Evolutionary conservation across 164 flowering plant species (phyloP).

Genomic region (Pachysandra terminalis): DNA sequence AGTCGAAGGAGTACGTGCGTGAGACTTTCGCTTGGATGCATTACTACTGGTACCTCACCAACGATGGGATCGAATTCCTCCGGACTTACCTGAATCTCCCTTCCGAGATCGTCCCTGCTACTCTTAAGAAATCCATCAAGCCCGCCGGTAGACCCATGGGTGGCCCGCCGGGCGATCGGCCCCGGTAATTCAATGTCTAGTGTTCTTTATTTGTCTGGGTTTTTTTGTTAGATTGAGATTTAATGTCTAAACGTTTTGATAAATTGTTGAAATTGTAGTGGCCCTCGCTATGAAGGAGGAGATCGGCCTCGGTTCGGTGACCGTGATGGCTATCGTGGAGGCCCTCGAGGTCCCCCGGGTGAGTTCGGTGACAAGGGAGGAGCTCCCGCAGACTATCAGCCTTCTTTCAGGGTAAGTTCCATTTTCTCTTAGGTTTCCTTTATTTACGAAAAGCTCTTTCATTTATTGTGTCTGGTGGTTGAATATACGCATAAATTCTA

Average conservation of each 20-base stretch:
- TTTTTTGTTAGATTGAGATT: background rate
- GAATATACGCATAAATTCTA: background rate
- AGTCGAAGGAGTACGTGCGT: background rate
- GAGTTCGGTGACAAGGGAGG: slow-evolving; percentile 56
- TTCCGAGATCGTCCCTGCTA: slow-evolving; percentile 62
- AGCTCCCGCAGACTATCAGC: slow-evolving; percentile 60
- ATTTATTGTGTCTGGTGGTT: background rate
- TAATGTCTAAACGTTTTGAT: background rate
- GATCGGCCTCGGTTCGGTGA: slow-evolving; percentile 34
- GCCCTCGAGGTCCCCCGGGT: slow-evolving; percentile 33
- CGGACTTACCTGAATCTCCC: slow-evolving; percentile 57
- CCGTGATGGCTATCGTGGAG: slow-evolving; percentile 39
- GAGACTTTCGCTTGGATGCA: background rate
- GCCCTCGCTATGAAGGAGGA: slow-evolving; percentile 34
- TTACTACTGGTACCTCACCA: background rate
- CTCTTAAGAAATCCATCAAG: slow-evolving; percentile 49
- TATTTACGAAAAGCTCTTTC: background rate
- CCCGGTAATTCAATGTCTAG: slow-evolving; percentile 30
- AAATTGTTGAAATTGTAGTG: slow-evolving; percentile 20
- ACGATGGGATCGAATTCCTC: background rate
- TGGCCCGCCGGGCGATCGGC: slow-evolving; percentile 48
- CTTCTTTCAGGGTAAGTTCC: slow-evolving; percentile 46
- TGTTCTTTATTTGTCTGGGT: too few species aligned
- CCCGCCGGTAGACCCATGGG: slow-evolving; percentile 53
- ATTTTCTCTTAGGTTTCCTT: background rate